phyloP scores from a whole-genome alignment of 139 green algal species.

The Coccomyxa sp. region DNA sequence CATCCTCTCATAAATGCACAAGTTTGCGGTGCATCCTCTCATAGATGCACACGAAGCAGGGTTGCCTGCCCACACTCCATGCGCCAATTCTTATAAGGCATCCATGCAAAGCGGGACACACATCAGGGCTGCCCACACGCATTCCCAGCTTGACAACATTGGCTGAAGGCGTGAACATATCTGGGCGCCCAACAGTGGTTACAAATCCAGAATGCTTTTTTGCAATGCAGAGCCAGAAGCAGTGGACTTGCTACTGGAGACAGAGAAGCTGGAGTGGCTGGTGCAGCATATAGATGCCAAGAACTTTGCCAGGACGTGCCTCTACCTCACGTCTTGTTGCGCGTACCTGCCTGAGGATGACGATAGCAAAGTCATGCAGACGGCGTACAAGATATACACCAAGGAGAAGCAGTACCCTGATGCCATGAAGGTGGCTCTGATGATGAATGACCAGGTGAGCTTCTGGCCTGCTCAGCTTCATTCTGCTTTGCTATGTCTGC shows the following conservation, averaged over 20 bases:
- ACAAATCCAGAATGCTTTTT: background rate
- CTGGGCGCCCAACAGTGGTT: too few relatives aligned
- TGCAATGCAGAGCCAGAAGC: constrained; percentile 86
- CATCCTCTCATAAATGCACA: background rate
- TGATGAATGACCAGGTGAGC: constrained; percentile 43
- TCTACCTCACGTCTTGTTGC: constrained; percentile 89
- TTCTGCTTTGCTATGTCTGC: background rate
- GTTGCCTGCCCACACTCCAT: too few relatives aligned
- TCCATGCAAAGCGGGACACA: too few relatives aligned
- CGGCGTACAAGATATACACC: constrained; percentile 79
- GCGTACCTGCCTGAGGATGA: constrained; percentile 94
- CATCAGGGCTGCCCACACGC: too few relatives aligned
- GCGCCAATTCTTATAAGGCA: too few relatives aligned
- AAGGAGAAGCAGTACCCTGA: constrained; percentile 72
- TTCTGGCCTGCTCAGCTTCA: constrained; percentile 3
- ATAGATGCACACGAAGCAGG: background rate
- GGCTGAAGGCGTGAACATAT: too few relatives aligned
- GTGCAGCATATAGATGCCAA: constrained; percentile 74
- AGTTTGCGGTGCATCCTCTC: background rate
- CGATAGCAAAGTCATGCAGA: constrained; percentile 73
- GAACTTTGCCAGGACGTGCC: constrained; percentile 86
- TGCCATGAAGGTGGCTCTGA: constrained; percentile 74
- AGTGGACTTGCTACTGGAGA: constrained; percentile 98
- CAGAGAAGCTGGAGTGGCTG: constrained; percentile 80
- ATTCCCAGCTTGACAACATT: too few relatives aligned